Percentiles rank a stretch among this genome's conserved stretches.
phyloP scores from a whole-genome alignment of 179 eudicot species.

The Vitellaria paradoxa region DNA sequence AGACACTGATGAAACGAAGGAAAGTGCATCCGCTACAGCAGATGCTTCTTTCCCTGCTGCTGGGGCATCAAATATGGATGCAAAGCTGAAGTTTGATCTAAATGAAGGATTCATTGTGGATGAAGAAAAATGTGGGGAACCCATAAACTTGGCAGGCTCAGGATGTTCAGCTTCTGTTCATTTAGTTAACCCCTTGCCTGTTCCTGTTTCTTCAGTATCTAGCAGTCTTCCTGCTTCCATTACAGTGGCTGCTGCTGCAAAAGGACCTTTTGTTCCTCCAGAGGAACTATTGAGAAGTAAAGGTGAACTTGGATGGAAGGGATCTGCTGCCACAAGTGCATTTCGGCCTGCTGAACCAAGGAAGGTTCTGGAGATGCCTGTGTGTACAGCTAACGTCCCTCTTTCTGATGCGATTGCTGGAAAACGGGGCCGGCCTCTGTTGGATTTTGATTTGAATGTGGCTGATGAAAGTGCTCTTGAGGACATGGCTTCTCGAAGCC shows the following conservation, averaged over 20 bases:
- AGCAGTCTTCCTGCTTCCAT: constrained; percentile 47
- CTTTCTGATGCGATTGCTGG: constrained; percentile 24
- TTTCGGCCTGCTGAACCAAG: constrained; percentile 95
- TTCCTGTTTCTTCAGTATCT: constrained; percentile 30
- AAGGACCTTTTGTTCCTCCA: constrained; percentile 73
- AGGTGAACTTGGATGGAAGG: constrained; percentile 84
- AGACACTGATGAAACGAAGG: constrained; percentile 11
- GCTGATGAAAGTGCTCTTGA: constrained; percentile 60
- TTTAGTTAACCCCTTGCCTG: constrained; percentile 1
- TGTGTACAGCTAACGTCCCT: constrained; percentile 16
- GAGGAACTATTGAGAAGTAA: constrained; percentile 62
- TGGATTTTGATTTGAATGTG: constrained; percentile 71
- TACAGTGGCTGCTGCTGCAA: constrained; percentile 83
- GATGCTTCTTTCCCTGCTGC: constrained; percentile 29
- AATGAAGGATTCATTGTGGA: constrained; percentile 76
- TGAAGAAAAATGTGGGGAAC: constrained; percentile 57
- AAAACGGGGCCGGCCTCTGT: constrained; percentile 32
- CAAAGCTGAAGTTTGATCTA: constrained; percentile 69
- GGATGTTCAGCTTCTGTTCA: constrained; percentile 9
- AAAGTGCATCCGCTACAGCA: constrained; percentile 17
- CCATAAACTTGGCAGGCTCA: constrained; percentile 21
- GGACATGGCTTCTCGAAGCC: constrained; percentile 44
- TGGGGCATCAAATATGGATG: constrained; percentile 27
- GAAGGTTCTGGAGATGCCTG: constrained; percentile 41
- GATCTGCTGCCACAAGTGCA: constrained; percentile 96